phyloP scores from a whole-genome alignment of 306 rosid species.

The Casuarina glauca region DNA sequence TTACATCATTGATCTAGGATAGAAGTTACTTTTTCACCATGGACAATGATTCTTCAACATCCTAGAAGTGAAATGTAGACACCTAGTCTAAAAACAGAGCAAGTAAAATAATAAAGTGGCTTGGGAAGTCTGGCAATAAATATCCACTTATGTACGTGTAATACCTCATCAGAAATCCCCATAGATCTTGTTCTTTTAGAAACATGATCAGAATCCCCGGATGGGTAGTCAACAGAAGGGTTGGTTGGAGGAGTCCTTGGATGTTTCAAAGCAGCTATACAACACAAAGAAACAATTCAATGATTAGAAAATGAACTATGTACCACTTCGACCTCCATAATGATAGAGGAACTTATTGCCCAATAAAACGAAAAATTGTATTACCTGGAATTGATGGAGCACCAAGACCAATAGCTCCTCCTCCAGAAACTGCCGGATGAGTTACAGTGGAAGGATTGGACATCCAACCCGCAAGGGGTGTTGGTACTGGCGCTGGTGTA shows the following conservation, averaged over 20 bases:
- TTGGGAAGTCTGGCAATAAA: not conserved
- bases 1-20: not conserved
- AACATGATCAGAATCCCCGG: conserved; percentile 91
- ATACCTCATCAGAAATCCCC: conserved; percentile 89
- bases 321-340: conserved; percentile 11
- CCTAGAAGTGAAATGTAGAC: not conserved
- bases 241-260: conserved; percentile 96
- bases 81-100: not conserved
- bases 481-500: conserved; percentile 75
- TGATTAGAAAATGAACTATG: conserved; percentile 20
- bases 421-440: conserved; percentile 87
- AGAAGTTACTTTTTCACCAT: not conserved
- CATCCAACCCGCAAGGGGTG: conserved; percentile 99
- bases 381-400: conserved; percentile 93
- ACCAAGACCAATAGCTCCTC: conserved; percentile 91
- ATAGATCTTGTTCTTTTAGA: conserved; percentile 86
- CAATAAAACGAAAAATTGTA: conserved; percentile 22
- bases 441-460: conserved; percentile 89
- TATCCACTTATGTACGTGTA: conserved; percentile 12
- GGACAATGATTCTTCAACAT: not conserved
- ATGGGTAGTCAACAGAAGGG: conserved; percentile 84
- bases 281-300: conserved; percentile 29
- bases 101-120: not conserved
- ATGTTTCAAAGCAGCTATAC: conserved; percentile 88
- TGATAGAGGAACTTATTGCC: conserved; percentile 14